A percentile compares a stretch with the other conserved stretches of the same genome.
Conservation (phyloP, 108 stramenopile species). For the Cyclostephanos tholiformis region DNA sequence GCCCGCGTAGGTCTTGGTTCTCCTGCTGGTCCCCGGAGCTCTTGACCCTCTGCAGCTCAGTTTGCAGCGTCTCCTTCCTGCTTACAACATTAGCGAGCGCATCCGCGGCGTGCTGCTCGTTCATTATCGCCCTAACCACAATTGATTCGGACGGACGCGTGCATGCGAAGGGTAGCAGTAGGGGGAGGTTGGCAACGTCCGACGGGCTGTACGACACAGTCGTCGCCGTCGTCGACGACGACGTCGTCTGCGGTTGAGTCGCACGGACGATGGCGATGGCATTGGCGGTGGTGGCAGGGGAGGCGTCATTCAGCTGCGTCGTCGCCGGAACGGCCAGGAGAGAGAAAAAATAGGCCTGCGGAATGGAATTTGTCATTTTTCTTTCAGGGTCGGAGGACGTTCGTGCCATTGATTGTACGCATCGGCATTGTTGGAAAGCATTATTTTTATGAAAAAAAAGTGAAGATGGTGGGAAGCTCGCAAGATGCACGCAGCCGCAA, state of each 20-base stretch:
- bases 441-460: too few species aligned
- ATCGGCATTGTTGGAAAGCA: background rate
- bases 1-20: background rate
- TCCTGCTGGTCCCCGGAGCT: slow-evolving; percentile 1
- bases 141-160: slow-evolving; percentile 3
- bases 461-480: too few species aligned
- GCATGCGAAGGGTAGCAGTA: background rate
- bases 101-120: slow-evolving; percentile 7
- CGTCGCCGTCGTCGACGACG: background rate
- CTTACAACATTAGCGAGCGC: background rate
- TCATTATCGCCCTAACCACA: slow-evolving; percentile 8
- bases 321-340: too few species aligned
- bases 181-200: slow-evolving; percentile 9
- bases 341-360: too few species aligned
- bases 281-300: too few species aligned
- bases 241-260: background rate
- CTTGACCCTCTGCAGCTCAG: slow-evolving; percentile 19
- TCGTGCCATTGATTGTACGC: background rate
- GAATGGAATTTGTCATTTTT: background rate
- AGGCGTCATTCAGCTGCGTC: background rate
- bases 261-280: background rate
- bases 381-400: background rate
- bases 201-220: background rate
- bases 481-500: too few species aligned
- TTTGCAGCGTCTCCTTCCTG: slow-evolving; percentile 15